Evolutionary conservation across 495 filamentous ascomycete species (phyloP).

Genomic region (Cenococcum geophilum): DNA sequence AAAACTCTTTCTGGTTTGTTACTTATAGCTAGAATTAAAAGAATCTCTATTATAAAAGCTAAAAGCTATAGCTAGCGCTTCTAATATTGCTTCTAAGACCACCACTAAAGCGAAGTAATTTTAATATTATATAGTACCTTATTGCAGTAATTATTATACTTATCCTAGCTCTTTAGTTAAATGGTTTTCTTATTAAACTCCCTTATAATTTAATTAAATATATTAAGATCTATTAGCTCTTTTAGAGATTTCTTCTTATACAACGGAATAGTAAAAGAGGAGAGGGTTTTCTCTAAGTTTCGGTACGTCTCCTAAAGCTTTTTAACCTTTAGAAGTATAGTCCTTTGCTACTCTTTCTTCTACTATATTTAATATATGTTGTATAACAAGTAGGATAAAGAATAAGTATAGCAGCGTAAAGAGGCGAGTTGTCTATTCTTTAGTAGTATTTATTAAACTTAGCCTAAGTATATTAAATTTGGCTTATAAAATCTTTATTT

Average conservation of each 20-base stretch:
- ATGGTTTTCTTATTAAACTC: neutral
- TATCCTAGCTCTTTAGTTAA: neutral
- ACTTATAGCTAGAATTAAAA: too few species aligned
- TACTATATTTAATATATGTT: slow-evolving; percentile 1
- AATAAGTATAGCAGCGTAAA: neutral
- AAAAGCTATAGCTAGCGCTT: neutral
- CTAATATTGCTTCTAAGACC: too few species aligned
- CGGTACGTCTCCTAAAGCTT: neutral
- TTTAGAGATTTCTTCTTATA: neutral
- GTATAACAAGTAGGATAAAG: too few species aligned
- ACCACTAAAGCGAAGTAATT: too few species aligned
- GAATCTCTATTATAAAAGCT: neutral
- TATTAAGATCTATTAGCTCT: neutral
- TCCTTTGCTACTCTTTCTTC: neutral
- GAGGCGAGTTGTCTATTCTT: neutral
- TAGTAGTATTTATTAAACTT: slow-evolving; percentile 3
- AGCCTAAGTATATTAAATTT: neutral
- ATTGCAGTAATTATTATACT: neutral
- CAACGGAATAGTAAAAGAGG: neutral
- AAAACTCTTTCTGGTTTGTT: too few species aligned
- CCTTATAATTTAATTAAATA: too few species aligned
- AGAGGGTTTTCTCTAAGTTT: neutral
- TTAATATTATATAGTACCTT: too few species aligned
- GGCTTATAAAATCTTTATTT: too few species aligned
- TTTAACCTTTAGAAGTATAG: neutral